These are phyloP conservation scores for Lentinula sp. DNA, from an alignment of 768 basidiomycete species.

Conservation along the genomic window DNA sequence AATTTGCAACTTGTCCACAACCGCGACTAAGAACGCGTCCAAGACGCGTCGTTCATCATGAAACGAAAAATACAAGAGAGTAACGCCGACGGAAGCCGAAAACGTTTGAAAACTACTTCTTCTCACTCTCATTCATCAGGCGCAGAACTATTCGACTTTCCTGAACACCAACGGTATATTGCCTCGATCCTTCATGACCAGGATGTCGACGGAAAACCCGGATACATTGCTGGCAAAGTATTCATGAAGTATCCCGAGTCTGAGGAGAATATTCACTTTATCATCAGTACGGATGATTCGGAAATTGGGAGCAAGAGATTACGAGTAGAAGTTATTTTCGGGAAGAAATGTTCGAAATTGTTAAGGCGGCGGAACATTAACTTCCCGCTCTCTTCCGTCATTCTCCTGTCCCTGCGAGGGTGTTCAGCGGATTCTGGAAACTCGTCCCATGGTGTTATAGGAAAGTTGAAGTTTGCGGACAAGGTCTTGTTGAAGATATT, in stretches of 20 bases:
- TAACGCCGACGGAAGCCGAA: neutral
- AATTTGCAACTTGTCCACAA: neutral
- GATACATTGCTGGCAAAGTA: neutral
- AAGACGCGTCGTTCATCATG: neutral
- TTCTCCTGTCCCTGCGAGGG: neutral
- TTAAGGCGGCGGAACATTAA: neutral
- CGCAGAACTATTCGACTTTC: neutral
- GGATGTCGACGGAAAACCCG: neutral
- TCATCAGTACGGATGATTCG: neutral
- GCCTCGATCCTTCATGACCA: neutral
- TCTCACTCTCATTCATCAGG: neutral
- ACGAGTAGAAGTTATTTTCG: neutral
- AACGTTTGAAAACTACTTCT: neutral
- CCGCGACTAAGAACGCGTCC: neutral
- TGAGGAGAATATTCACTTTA: neutral
- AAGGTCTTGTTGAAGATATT: neutral
- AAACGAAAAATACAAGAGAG: neutral
- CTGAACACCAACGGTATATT: conserved; percentile 2
- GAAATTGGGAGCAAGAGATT: neutral
- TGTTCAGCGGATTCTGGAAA: neutral
- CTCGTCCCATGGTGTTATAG: neutral
- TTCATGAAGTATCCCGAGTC: neutral
- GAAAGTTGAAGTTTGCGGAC: neutral
- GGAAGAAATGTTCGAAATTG: neutral
- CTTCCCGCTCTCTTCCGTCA: neutral